A percentile compares a stretch with the other conserved stretches of the same genome.
phyloP scores from a whole-genome alignment of 176 grass and related monocot species.

The Pontederia crassipes region DNA sequence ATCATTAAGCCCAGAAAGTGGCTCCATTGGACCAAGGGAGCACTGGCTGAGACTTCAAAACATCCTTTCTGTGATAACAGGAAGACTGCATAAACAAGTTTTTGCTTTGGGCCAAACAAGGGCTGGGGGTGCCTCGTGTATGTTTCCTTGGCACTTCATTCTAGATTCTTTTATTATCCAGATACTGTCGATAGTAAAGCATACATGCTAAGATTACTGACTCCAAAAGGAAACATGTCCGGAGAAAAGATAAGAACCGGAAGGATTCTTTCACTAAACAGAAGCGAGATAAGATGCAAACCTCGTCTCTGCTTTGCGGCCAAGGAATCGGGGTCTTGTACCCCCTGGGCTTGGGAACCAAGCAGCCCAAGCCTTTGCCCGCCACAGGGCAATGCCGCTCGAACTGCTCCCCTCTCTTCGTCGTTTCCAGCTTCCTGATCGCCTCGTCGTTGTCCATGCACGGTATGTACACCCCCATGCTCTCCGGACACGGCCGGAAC shows the following conservation, averaged over 20 bases:
- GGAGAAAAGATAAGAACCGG: not conserved
- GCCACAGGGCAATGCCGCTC: conserved; percentile 77
- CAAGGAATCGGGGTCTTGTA: conserved; percentile 80
- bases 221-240: too few species aligned
- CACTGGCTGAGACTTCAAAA: too few species aligned
- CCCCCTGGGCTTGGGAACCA: conserved; percentile 54
- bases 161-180: too few species aligned
- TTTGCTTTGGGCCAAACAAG: too few species aligned
- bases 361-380: conserved; percentile 53
- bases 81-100: too few species aligned
- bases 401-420: conserved; percentile 56
- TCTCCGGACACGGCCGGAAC: conserved; percentile 47
- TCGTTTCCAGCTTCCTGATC: conserved; percentile 53
- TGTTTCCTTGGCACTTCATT: too few species aligned
- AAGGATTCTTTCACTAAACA: not conserved
- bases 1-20: too few species aligned
- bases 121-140: too few species aligned
- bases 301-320: conserved; percentile 90
- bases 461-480: conserved; percentile 82
- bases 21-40: too few species aligned
- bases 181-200: too few species aligned
- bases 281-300: conserved; percentile 20
- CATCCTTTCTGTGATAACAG: too few species aligned
- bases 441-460: conserved; percentile 82
- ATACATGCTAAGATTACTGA: too few species aligned